Conservation (phyloP, 2,329 filamentous ascomycete genomes). For the Aspergillus thermomutatus region DNA sequence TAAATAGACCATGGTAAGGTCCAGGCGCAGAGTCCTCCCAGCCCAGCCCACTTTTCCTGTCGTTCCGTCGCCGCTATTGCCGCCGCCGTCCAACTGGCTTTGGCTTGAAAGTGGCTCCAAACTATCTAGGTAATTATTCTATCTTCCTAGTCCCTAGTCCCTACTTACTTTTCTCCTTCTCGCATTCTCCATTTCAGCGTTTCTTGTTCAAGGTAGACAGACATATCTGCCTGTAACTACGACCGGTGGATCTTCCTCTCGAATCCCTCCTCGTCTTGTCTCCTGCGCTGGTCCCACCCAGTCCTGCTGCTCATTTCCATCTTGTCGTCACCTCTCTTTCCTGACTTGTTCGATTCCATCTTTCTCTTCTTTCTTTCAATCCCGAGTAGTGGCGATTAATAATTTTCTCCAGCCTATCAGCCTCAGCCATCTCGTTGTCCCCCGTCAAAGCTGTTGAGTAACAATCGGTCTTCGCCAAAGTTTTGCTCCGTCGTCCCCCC, state of each 20-base stretch:
- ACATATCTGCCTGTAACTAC: slow-evolving; percentile 5
- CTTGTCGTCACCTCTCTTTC: slow-evolving; percentile 5
- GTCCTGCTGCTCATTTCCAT: slow-evolving; percentile 1
- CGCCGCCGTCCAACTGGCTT: slow-evolving; percentile 17
- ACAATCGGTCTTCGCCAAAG: slow-evolving; percentile 18
- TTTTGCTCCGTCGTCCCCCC: slow-evolving; percentile 28
- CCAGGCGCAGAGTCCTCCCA: too few relatives aligned
- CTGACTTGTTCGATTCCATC: background rate
- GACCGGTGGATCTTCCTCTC: background rate
- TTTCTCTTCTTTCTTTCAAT: background rate
- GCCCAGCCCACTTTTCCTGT: background rate
- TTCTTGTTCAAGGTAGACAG: slow-evolving; percentile 6
- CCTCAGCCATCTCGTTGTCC: slow-evolving; percentile 9
- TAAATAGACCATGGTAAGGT: too few relatives aligned
- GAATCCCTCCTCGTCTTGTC: slow-evolving; percentile 5
- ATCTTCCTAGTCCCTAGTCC: too few relatives aligned
- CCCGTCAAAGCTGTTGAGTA: slow-evolving; percentile 15
- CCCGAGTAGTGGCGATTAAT: background rate
- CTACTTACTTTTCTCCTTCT: slow-evolving; percentile 8
- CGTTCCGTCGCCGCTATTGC: slow-evolving; percentile 18
- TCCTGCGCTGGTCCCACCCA: too few relatives aligned
- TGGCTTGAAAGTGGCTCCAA: slow-evolving; percentile 15
- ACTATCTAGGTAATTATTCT: too few relatives aligned
- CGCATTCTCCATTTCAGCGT: slow-evolving; percentile 3
- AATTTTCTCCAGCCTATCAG: slow-evolving; percentile 9